These are phyloP conservation scores for Kuraishia hungarica DNA, from an alignment of 805 yeast species.

Conservation along the genomic window DNA sequence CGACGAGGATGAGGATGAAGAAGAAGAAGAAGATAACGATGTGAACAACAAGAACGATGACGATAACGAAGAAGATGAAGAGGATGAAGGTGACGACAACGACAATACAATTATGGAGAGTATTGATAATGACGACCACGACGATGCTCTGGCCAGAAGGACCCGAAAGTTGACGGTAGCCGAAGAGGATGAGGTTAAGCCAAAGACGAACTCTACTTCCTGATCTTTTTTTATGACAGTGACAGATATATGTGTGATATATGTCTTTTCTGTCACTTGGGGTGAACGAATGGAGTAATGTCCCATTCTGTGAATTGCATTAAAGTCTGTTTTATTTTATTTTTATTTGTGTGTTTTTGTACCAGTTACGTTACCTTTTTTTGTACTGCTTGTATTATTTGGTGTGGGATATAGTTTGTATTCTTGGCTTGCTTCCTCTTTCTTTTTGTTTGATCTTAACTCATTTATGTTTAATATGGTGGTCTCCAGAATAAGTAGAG, in stretches of 20 bases:
- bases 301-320: background rate
- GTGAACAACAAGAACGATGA: slow-evolving; percentile 31
- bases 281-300: background rate
- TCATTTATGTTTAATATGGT: background rate
- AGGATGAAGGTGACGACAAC: slow-evolving; percentile 17
- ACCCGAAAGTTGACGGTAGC: slow-evolving; percentile 20
- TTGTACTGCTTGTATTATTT: background rate
- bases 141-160: slow-evolving; percentile 11
- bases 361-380: background rate
- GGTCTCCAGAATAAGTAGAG: background rate
- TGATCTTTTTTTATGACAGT: background rate
- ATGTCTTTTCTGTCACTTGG: background rate
- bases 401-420: background rate
- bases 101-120: background rate
- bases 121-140: slow-evolving; percentile 7
- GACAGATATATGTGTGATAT: too few species aligned
- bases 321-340: background rate
- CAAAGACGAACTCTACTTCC: background rate
- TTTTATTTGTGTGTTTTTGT: too few species aligned
- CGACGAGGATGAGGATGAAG: slow-evolving; percentile 38
- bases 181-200: slow-evolving; percentile 18
- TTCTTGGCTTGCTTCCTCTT: background rate
- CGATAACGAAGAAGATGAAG: slow-evolving; percentile 18
- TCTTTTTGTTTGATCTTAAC: background rate
- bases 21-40: slow-evolving; percentile 23